A percentile compares a stretch with the other conserved stretches of the same genome.
Evolutionary conservation across 768 basidiomycete genomes (phyloP).

Genomic region (Tephrocybe rancida): DNA sequence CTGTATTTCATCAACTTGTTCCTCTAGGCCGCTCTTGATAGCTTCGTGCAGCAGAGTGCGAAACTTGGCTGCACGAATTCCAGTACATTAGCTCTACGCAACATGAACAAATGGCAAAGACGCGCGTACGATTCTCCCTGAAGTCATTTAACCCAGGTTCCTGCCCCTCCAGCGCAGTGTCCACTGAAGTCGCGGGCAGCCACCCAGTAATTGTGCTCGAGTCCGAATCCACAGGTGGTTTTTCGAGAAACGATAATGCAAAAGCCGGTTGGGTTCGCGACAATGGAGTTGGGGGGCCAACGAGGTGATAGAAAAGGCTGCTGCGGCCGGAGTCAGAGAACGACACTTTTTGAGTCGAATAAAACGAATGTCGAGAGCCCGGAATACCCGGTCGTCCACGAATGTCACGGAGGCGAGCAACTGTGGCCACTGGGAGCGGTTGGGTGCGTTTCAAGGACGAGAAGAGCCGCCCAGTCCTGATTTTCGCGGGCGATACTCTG

Average conservation of each 20-base stretch:
- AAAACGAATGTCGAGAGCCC: neutral
- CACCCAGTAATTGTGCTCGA: constrained; percentile 67
- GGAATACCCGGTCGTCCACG: neutral
- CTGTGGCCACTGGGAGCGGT: no score
- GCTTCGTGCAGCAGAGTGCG: constrained; percentile 60
- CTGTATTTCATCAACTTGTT: constrained; percentile 68
- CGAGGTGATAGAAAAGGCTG: constrained; percentile 71
- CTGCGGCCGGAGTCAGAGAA: constrained; percentile 57
- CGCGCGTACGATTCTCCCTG: constrained; percentile 66
- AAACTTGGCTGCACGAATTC: constrained; percentile 47
- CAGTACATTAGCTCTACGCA: neutral
- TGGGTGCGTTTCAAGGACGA: no score
- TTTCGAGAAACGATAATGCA: constrained; percentile 64
- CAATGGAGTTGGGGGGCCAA: constrained; percentile 52
- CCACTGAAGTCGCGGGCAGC: constrained; percentile 54
- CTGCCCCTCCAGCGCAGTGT: no score
- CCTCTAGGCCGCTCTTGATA: constrained; percentile 52
- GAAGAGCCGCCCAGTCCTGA: no score
- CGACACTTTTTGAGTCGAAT: constrained; percentile 9
- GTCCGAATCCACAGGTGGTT: constrained; percentile 42
- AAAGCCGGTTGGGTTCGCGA: constrained; percentile 51
- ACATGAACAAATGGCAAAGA: neutral
- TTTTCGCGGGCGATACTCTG: no score
- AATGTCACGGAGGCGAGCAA: no score
- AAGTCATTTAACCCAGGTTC: constrained; percentile 72